Evolutionary conservation across 495 filamentous ascomycete species (phyloP).

Genomic region (Neurospora tetrasperma): DNA sequence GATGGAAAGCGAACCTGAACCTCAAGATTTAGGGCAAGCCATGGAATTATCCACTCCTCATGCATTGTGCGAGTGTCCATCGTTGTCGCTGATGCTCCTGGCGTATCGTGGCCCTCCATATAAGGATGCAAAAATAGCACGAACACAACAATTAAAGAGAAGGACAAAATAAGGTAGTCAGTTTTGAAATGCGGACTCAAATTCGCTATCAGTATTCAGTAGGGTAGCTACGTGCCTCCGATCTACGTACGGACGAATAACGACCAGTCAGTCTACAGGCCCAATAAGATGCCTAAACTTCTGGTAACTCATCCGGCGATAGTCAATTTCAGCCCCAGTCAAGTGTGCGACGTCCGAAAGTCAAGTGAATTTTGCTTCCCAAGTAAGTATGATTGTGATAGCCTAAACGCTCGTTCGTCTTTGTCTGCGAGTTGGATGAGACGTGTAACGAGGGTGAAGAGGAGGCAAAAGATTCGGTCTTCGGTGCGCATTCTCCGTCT

Average conservation of each 20-base stretch:
- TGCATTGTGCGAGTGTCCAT: neutral
- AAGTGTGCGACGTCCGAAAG: neutral
- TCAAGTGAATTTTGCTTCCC: neutral
- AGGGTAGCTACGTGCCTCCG: neutral
- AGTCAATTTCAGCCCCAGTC: neutral
- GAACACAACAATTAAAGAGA: neutral
- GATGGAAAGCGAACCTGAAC: neutral
- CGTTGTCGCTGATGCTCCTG: neutral
- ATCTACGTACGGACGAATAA: neutral
- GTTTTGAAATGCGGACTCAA: neutral
- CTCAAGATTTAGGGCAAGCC: neutral
- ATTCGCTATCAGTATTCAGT: neutral
- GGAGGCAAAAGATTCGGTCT: accelerated
- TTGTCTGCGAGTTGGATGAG: neutral
- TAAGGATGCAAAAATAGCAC: neutral
- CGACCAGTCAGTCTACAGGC: neutral
- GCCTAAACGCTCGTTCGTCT: neutral
- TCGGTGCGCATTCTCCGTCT: neutral
- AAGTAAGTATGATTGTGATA: neutral
- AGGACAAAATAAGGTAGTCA: neutral
- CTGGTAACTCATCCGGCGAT: neutral
- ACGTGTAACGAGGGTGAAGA: neutral
- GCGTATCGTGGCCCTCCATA: neutral
- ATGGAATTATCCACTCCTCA: neutral
- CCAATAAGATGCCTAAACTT: neutral